phyloP scores from a whole-genome alignment of 805 yeast genomes.

The Starmerella bacillaris region DNA sequence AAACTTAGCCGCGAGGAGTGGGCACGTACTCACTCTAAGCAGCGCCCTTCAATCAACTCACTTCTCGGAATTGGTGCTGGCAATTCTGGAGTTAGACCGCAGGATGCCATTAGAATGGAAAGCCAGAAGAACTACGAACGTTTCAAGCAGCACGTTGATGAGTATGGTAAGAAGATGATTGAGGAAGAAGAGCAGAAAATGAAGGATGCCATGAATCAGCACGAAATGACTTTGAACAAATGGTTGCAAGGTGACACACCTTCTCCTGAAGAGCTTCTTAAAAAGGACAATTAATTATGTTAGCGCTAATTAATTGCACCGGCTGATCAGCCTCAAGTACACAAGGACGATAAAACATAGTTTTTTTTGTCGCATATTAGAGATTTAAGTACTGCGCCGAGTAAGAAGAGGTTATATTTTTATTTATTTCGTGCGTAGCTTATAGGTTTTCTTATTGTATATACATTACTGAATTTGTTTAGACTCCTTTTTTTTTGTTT shows the following conservation, averaged over 20 bases:
- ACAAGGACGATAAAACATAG: conserved; percentile 4
- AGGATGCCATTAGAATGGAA: conserved; percentile 76
- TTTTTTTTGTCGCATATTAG: too few species aligned
- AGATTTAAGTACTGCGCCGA: too few species aligned
- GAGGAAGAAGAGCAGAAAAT: conserved; percentile 33
- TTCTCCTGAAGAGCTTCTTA: conserved; percentile 22
- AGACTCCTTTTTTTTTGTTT: too few species aligned
- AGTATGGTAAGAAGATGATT: conserved; percentile 42
- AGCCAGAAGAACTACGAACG: conserved; percentile 78
- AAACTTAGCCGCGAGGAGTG: conserved; percentile 39
- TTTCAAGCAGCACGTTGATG: conserved; percentile 66
- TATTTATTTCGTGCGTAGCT: too few species aligned
- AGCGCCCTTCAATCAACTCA: conserved; percentile 30
- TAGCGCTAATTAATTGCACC: too few species aligned
- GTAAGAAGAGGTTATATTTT: too few species aligned
- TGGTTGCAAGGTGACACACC: conserved; percentile 52
- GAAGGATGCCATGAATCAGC: conserved; percentile 65
- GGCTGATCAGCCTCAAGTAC: conserved; percentile 9
- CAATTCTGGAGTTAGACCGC: conserved; percentile 68
- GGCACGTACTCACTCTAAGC: conserved; percentile 25
- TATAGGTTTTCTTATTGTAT: too few species aligned
- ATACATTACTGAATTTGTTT: too few species aligned
- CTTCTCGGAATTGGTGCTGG: conserved; percentile 46
- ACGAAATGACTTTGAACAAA: conserved; percentile 70
- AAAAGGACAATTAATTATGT: too few species aligned